Evolutionary conservation across 2,329 filamentous ascomycete genomes (phyloP), one percentile per base, ranked within the genome.

Genomic region (Remersonia thermophila): DNA sequence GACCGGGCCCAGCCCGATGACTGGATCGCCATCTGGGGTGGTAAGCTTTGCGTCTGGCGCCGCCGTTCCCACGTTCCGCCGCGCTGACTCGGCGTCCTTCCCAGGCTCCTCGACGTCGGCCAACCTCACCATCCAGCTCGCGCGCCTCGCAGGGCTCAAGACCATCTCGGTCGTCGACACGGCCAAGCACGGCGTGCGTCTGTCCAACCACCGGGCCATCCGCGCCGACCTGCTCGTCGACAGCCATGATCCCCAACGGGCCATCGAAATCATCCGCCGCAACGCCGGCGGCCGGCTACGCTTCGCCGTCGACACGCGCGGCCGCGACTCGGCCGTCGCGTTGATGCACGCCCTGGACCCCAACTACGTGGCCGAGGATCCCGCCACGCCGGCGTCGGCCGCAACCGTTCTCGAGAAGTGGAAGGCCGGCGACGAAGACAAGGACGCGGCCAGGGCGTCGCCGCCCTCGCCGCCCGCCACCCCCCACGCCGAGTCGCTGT

Each of bases 21-120:
- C 41, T 85, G 78, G 71, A 57, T 86, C 27, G 74, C 73, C 2
- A 72, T 86, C 32, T 86, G 81, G 80, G 81, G 81, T 38, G 81
- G 73, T 64, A 46, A 50, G 61, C n/a, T n/a, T n/a, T n/a, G n/a
- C n/a, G n/a, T n/a, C n/a, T n/a, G n/a, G n/a, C n/a, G n/a, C n/a
- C n/a, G n/a, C n/a, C n/a, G n/a, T n/a, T n/a, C n/a, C n/a, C n/a
- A n/a, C n/a, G n/a, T n/a, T n/a, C n/a, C n/a, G n/a, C n/a, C n/a
- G n/a, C n/a, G n/a, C n/a, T n/a, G n/a, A n/a, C n/a, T n/a, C n/a
- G n/a, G n/a, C 46, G n/a, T 27, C 33, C 15, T 34, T 16, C 6
- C 9, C 18, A 71, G 67, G 65, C 2, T 83, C 78, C 1, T 80
- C 78, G 1, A 83, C 77, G 0, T 82, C 77, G 1, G 81, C 79